phyloP scores from a whole-genome alignment of 768 basidiomycete species.

The Pleurotus pulmonarius region DNA sequence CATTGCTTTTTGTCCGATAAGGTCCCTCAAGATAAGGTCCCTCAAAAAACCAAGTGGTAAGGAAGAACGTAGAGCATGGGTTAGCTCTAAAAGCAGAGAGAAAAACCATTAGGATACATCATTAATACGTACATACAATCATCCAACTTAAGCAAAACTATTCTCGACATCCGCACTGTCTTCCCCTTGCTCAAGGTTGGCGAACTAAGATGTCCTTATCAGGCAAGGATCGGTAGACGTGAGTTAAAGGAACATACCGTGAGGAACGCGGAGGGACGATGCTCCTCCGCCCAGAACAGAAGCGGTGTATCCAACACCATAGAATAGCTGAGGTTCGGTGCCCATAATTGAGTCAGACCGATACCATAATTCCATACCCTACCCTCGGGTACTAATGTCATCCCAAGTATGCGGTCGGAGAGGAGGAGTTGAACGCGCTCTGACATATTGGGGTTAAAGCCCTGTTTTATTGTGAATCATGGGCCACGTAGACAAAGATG shows the following conservation, averaged over 20 bases:
- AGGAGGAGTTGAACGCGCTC: conserved; percentile 90
- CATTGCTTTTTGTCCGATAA: too few species aligned
- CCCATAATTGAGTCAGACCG: conserved; percentile 90
- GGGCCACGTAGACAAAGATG: neutral
- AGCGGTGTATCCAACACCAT: conserved; percentile 91
- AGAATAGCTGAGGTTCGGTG: conserved; percentile 72
- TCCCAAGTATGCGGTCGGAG: conserved; percentile 93
- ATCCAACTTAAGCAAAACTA: conserved; percentile 66
- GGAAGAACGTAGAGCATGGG: too few species aligned
- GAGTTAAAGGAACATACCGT: conserved; percentile 50
- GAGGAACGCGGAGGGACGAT: conserved; percentile 91
- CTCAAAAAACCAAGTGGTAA: too few species aligned
- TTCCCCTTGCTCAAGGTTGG: conserved; percentile 84
- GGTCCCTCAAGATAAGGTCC: too few species aligned
- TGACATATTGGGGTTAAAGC: conserved; percentile 99
- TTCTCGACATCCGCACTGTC: conserved; percentile 97
- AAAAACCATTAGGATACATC: too few species aligned
- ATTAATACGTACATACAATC: too few species aligned
- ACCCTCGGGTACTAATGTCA: conserved; percentile 93
- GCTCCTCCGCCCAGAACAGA: conserved; percentile 94
- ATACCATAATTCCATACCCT: conserved; percentile 97
- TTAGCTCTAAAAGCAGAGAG: too few species aligned
- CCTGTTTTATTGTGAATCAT: conserved; percentile 30
- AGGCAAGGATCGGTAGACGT: neutral
- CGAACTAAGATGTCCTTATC: conserved; percentile 53